These are phyloP conservation scores for Pyrus pyrifolia DNA, from an alignment of 306 rosid genomes.

Conservation along the genomic window DNA sequence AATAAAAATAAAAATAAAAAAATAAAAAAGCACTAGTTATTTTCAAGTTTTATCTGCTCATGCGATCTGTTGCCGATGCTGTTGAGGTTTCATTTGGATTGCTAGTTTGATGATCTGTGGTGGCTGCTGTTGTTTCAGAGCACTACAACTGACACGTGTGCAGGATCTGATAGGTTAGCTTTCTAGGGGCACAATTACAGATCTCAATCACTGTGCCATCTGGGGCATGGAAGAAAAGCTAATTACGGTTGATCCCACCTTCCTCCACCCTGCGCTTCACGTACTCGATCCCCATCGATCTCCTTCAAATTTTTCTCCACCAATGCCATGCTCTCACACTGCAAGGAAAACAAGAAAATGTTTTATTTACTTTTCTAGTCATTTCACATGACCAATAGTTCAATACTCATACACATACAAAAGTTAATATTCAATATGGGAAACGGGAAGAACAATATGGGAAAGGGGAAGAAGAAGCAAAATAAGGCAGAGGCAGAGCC, in stretches of 20 bases:
- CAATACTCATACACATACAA: too few relatives aligned
- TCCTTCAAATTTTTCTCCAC: conserved; percentile 56
- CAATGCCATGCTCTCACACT: conserved; percentile 57
- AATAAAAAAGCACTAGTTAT: too few relatives aligned
- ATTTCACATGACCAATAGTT: not conserved
- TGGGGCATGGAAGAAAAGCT: conserved; percentile 82
- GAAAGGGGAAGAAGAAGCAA: too few relatives aligned
- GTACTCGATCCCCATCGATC: conserved; percentile 44
- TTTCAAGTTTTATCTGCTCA: too few relatives aligned
- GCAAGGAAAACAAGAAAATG: not conserved
- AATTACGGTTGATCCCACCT: conserved; percentile 53
- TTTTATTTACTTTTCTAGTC: not conserved
- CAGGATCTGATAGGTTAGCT: conserved; percentile 21
- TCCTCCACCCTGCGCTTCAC: conserved; percentile 56
- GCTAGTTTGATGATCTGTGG: not conserved
- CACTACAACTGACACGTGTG: conserved; percentile 34
- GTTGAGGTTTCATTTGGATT: conserved; percentile 4
- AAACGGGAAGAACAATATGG: too few relatives aligned
- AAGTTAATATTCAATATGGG: too few relatives aligned
- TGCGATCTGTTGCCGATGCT: not conserved
- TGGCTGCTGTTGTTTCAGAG: not conserved
- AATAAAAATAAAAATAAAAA: too few relatives aligned
- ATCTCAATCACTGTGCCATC: conserved; percentile 73
- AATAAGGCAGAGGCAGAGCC: too few relatives aligned
- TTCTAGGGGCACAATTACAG: conserved; percentile 63